Base-by-base conservation (phyloP, 192 early-diverging fungal species). In the Coemansia sp. region DNA sequence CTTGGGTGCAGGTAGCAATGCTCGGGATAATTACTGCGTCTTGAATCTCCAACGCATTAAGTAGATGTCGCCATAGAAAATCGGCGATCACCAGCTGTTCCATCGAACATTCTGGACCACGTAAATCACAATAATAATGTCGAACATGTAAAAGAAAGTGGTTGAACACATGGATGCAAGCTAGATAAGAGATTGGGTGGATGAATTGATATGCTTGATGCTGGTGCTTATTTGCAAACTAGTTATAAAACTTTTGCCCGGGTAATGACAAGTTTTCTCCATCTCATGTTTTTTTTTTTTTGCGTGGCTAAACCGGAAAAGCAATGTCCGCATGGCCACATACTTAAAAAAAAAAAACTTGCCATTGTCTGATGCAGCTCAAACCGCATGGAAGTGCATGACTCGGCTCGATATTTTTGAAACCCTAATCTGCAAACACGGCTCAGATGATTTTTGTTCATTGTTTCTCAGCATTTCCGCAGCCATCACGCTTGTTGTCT, bases 61-160 rank as follows among this genome's bases (percentile, higher is more conserved):
- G n/a, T 7, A 10, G 24, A 36, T 34, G 31, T 18, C 18, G 57
- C 57, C 33, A 33, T 60, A 15, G 15, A 33, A 44, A 18, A 60
- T 60, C 57, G 57, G 57, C 29, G 57, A 60, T 60, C 57, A 33
- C 16, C 57, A 31, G 6, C 7, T 1, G 29, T 60, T 60, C 57
- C 36, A 60, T 34, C 12, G 57, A 60, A 60, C 16, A 8, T 60
- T 60, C 57, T n/a, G n/a, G n/a, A 31, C 29, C 31, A 16, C n/a
- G 57, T 9, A 60, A 60, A 60, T 60, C 57, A 36, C 12, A 60
- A 60, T 57, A 57, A 33, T 50, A 50, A 47, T 15, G 44, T 50
- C 9, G 49, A 20, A 24, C 22, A 50, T 36, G 33, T 58, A n/a
- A 16, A 11, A 10, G 13, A 7, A 33, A 18, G 29, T 60, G 11